Base-by-base conservation (phyloP, 805 yeast species). In the Debaryomyces prosopidis region DNA sequence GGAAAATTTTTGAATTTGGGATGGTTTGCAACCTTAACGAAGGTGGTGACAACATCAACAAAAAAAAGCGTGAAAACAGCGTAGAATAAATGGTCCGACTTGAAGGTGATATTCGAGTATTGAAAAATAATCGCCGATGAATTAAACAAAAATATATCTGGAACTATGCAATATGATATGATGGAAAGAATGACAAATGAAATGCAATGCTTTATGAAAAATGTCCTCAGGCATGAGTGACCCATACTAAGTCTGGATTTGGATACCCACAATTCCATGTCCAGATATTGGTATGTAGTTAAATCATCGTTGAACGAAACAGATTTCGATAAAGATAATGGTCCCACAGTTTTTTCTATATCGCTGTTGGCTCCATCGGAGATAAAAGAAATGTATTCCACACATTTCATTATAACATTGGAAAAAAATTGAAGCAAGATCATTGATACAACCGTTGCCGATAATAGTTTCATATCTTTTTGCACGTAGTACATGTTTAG, bases 1-100 rank as follows among this genome's bases (percentile, higher is more conserved):
- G 63, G 58, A 44, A 51, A 57, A 27, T 44, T 37, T 15, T 35
- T 31, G 32, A 44, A 30, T n/a, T 43, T 40, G 16, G 52, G 54
- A 42, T 52, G 53, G 27, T 40, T 50, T n/a, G 53, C 36, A 10
- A 47, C 45, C 17, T 43, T 31, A 30, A 44, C 37, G 18, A 60
- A 46, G 36, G 47, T 53, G 20, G 5, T 15, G n/a, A 43, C 8
- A 4, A 44, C 42, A 14, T 53, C 53, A 23, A 46, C 23, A 10
- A 45, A 17, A 39, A 55, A 63, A 12, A 55, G 32, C 1, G 47
- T 14, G 18, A 51, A 23, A 9, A 57, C 20, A 10, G 66, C 44
- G 36, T 55, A 43, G 36, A 50, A 50, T 18, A 65, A 20, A 40
- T 66, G 67, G 43, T 66, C 71, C 11, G 54, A 58, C 10, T 52